Evolutionary conservation across 805 yeast genomes (phyloP).

Genomic region (Pichia ethanolica): DNA sequence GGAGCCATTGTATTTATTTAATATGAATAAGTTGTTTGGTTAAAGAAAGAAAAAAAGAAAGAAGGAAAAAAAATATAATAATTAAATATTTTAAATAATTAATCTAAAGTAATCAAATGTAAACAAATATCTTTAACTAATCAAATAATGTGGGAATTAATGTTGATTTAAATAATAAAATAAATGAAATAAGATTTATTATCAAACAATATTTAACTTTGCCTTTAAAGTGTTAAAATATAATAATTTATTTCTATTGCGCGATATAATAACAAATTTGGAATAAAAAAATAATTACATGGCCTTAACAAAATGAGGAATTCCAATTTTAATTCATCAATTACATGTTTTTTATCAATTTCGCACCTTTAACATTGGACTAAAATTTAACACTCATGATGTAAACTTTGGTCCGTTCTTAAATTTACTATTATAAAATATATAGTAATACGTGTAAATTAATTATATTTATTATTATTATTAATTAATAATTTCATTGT

Average conservation of each 20-base stretch:
- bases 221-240: no score
- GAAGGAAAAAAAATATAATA: neutral
- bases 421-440: neutral
- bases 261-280: neutral
- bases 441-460: no score
- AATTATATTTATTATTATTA: neutral
- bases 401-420: slow-evolving; percentile 13
- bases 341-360: neutral
- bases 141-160: neutral
- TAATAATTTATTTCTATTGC: no score
- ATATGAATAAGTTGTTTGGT: neutral
- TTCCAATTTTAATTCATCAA: neutral
- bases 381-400: slow-evolving; percentile 12
- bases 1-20: slow-evolving; percentile 48
- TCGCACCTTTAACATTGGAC: slow-evolving; percentile 13
- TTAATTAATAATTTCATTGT: neutral
- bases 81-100: no score
- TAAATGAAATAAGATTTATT: no score
- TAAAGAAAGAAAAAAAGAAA: neutral
- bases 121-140: neutral
- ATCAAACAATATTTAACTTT: no score
- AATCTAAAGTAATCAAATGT: no score
- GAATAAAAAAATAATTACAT: slow-evolving; percentile 1
- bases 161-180: neutral
- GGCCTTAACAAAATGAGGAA: slow-evolving; percentile 8